Evolutionary conservation across 140 eudicot species (phyloP), one percentile per base, ranked within the genome.

Genomic region (Erigeron philadelphicus): DNA sequence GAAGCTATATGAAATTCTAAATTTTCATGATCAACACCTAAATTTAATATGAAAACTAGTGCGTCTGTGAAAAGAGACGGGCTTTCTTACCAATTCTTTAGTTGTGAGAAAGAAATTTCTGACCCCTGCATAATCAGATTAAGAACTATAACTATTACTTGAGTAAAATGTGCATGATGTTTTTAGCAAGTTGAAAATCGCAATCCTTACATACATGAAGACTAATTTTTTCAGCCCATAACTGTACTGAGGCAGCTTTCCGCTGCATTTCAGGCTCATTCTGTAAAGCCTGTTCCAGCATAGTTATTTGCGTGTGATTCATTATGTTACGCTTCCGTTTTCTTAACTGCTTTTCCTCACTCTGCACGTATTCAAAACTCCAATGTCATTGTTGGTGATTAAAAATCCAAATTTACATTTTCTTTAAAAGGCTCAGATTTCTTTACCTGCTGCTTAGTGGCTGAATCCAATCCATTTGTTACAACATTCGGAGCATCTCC

Each of bases 201-300:
- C 7, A 15, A 55, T 9, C 68, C 6, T 55, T 65, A 78, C 90
- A 57, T 75, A 89, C 98, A 83, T 83, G 90, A 68, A 21, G 80
- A 77, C 95, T 83, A 64, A 93, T 75, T 76, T 75, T 84, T 11
- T 84, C 90, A 70, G 95, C 93, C 98, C 95, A 89, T 43, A 58
- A 50, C 19, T 74, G 80, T 45, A 89, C 66, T 0, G 83, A 70
- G 43, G 82, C 68, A 55, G 90, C 81, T 81, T 87, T 83, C 55
- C 90, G 81, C 66, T 89, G 96, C 96, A 93, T 76, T 47, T 83
- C 88, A 72, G 98, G 98, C 71, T 81, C 95, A 8, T 72, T 90
- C 56, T 67, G 65, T 68, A 93, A 85, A 60, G 96, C 98, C 78
- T 73, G 82, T 80, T 93, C 98, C 42, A 93, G 75, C 47, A 89